Base-by-base conservation (phyloP, 352 stramenopile genomes). In the Phytophthora ramorum region DNA sequence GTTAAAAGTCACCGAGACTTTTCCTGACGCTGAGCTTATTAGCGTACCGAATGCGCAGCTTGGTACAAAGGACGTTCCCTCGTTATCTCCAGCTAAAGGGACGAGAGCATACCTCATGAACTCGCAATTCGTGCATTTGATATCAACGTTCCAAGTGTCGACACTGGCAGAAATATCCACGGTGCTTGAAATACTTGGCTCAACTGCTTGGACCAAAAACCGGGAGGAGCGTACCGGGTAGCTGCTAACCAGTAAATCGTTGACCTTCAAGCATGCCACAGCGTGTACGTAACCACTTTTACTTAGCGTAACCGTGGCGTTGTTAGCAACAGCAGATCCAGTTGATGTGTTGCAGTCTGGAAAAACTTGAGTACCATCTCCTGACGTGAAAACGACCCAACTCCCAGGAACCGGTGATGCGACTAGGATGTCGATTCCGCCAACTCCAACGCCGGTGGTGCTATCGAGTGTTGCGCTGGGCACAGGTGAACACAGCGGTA, bases 281-380 rank as follows among this genome's bases (percentile, higher is more conserved):
- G 79, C 79, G 45, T 91, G 79, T 9, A 91, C 58, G 53, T 91
- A 91, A 1, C 79, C 76, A 26, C 69, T 88, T 24, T 46, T 44
- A 7, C 53, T 62, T 1, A 91, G 60, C 4, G 63, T 38, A 30
- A 61, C 46, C 3, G 59, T 61, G 8, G 32, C 48, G 28, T 65
- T 57, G 7, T 68, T 65, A 1, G 68, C 57, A 7, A 54, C 62
- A 0, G 10, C 37, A 3, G 22, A 46, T 13, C 10, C 17, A 9
- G 50, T 1, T 17, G 41, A 14, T 6, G 32, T 41, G 28, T 63
- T 61, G 20, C 82, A 93, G 1, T 57, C 69, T 3, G 82, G 84
- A 55, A 86, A 91, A 3, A 20, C 32, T 8, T 93, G 84, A 0
- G 82, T 81, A n/a, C 84, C 84, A 44, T 91, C 73, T 9, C 84